Evolutionary conservation across 805 yeast genomes (phyloP).

Genomic region (Kuraishia capsulata): DNA sequence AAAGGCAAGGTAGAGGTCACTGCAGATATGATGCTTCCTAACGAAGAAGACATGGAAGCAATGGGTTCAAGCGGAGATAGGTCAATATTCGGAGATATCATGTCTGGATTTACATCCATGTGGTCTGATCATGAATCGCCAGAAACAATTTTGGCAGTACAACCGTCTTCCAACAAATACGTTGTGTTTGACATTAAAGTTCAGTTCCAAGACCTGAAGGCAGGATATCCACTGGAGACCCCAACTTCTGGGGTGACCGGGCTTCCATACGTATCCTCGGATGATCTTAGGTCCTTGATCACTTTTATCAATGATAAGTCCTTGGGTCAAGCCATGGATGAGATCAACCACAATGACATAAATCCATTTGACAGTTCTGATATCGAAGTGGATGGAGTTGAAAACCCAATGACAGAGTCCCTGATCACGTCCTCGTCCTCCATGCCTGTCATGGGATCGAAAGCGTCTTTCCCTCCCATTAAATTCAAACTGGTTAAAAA

Average conservation of each 20-base stretch:
- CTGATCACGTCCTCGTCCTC: conserved; percentile 14
- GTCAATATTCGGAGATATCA: conserved; percentile 4
- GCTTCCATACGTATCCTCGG: conserved; percentile 46
- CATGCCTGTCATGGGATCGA: conserved; percentile 16
- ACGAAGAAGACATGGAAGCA: conserved; percentile 11
- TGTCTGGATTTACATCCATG: conserved; percentile 4
- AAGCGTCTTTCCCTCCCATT: conserved; percentile 22
- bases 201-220: conserved; percentile 54
- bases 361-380: conserved; percentile 20
- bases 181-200: conserved; percentile 61
- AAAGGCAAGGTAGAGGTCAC: conserved; percentile 62
- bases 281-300: conserved; percentile 52
- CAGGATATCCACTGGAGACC: conserved; percentile 36
- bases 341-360: conserved; percentile 8
- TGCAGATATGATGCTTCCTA: conserved; percentile 69
- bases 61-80: background rate
- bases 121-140: background rate
- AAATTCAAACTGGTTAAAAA: conserved; percentile 38
- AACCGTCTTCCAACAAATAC: conserved; percentile 32
- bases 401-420: conserved; percentile 16
- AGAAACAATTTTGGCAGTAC: conserved; percentile 5
- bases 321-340: conserved; percentile 13
- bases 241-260: conserved; percentile 44
- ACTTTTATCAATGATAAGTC: conserved; percentile 47
- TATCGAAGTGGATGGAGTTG: conserved; percentile 12